A percentile compares a stretch with the other conserved stretches of the same genome.
phyloP scores from a whole-genome alignment of 2,329 filamentous ascomycete genomes.

The Rutstroemia sp. region DNA sequence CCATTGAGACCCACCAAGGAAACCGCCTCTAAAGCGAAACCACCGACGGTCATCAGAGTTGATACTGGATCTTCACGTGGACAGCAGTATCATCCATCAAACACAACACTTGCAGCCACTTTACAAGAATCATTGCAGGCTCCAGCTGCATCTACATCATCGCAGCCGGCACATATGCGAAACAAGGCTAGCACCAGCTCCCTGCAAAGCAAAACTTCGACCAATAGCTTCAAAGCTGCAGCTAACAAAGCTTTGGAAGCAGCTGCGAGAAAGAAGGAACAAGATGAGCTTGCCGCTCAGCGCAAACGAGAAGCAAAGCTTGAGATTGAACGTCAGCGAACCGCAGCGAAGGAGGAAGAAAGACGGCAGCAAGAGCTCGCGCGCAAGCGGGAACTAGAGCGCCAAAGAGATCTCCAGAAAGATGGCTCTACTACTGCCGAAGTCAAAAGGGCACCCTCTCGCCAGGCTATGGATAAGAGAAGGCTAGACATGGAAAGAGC shows the following conservation, averaged over 20 bases:
- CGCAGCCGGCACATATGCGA: slow-evolving; percentile 38
- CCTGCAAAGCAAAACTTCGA: slow-evolving; percentile 32
- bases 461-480: slow-evolving; percentile 46
- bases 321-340: slow-evolving; percentile 71
- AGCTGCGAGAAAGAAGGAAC: slow-evolving; percentile 75
- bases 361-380: slow-evolving; percentile 52
- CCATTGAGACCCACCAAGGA: slow-evolving; percentile 58
- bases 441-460: slow-evolving; percentile 57
- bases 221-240: slow-evolving; percentile 59
- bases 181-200: slow-evolving; percentile 55
- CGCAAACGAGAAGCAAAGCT: slow-evolving; percentile 75
- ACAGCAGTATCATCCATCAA: slow-evolving; percentile 53
- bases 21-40: slow-evolving; percentile 48
- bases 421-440: slow-evolving; percentile 42
- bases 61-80: slow-evolving; percentile 60
- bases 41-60: slow-evolving; percentile 65
- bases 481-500: slow-evolving; percentile 50
- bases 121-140: slow-evolving; percentile 47
- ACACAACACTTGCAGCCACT: slow-evolving; percentile 48
- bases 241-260: slow-evolving; percentile 63
- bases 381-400: slow-evolving; percentile 52
- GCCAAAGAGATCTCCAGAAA: slow-evolving; percentile 36
- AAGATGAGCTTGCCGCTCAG: slow-evolving; percentile 72
- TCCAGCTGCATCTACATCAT: slow-evolving; percentile 37
- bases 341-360: slow-evolving; percentile 58